Base-by-base conservation (phyloP, 2,329 filamentous ascomycete genomes). In the Trichoderma citrinoviride region DNA sequence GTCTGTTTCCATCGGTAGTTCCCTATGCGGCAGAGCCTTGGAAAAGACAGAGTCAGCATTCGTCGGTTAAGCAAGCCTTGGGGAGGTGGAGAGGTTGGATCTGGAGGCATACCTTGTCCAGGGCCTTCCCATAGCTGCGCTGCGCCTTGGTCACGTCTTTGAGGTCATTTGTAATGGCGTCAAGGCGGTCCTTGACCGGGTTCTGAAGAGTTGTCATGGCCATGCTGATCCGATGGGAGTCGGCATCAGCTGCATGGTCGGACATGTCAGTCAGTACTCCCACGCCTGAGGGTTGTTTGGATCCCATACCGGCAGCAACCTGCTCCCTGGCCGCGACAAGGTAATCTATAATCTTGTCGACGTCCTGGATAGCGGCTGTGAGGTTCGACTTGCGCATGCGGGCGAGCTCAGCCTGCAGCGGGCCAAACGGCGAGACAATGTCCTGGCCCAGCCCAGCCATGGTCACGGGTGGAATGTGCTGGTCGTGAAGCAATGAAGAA, bases 191-290 rank as follows among this genome's bases (percentile, higher is more conserved):
- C 73, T 93, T 95, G 64, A 97, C 83, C 0, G 93, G 91, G 68
- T 90, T 93, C 75, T 97, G 93, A 19, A 97, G 85, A 74, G 90
- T 93, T 33, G 91, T 90, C 71, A 98, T 85, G 27, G 88, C 90
- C 66, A 93, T 81, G 47, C 88, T 86, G 17, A 91, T 88, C 44
- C 85, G 86, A 68, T 88, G 86, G 10, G 74, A 70, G 60, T 79
- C 77, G 37, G 68, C 68, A 57, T 78, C 77, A 75, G 54, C 52
- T 33, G 10, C 15, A 29, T 15, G 29, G 41, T 29, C 40, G 50
- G 37, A 72, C 61, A 73, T 65, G 23, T 65, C 21, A 65, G 52
- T 52, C 40, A 44, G 12, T 57, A 21, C 41, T 17, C 7, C 25
- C 29, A 3, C 15, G 25, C n/a, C 7, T 2, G 21, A 47, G 23